A percentile compares a stretch with the other conserved stretches of the same genome.
Evolutionary conservation across 192 early-diverging fungal species (phyloP).

Genomic region (Backusella liffmaniae): DNA sequence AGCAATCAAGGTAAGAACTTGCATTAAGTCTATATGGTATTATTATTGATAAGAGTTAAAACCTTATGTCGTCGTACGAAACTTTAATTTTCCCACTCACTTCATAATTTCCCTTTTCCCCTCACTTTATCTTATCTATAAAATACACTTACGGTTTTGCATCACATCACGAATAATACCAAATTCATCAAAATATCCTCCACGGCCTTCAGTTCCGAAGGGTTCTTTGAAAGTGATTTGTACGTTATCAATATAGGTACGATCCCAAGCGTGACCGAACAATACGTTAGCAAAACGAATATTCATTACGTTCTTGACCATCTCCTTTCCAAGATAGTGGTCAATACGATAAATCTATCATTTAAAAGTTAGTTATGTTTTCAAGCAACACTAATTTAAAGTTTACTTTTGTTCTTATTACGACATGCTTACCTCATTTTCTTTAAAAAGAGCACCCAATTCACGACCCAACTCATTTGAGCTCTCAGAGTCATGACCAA

Average conservation of each 20-base stretch:
- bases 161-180: slow-evolving; percentile 98
- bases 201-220: slow-evolving; percentile 95
- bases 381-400: not conserved
- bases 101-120: not conserved
- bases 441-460: slow-evolving; percentile 76
- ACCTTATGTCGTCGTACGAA: not conserved
- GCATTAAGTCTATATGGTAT: slow-evolving; percentile 63
- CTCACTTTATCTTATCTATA: not conserved
- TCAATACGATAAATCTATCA: slow-evolving; percentile 93
- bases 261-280: slow-evolving; percentile 92
- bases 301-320: slow-evolving; percentile 97
- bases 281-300: slow-evolving; percentile 94
- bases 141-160: slow-evolving; percentile 68
- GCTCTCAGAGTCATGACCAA: slow-evolving; percentile 90
- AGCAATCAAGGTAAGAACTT: slow-evolving; percentile 90
- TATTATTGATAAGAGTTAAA: not conserved
- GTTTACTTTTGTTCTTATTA: not conserved
- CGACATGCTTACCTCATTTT: slow-evolving; percentile 71
- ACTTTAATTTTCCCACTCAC: not conserved
- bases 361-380: not conserved
- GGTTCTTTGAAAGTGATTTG: slow-evolving; percentile 99
- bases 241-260: slow-evolving; percentile 83
- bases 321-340: slow-evolving; percentile 98
- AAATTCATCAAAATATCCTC: slow-evolving; percentile 99
- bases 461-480: slow-evolving; percentile 70